Conservation (phyloP, 257 asterid species). For the Marsdenia floribunda region DNA sequence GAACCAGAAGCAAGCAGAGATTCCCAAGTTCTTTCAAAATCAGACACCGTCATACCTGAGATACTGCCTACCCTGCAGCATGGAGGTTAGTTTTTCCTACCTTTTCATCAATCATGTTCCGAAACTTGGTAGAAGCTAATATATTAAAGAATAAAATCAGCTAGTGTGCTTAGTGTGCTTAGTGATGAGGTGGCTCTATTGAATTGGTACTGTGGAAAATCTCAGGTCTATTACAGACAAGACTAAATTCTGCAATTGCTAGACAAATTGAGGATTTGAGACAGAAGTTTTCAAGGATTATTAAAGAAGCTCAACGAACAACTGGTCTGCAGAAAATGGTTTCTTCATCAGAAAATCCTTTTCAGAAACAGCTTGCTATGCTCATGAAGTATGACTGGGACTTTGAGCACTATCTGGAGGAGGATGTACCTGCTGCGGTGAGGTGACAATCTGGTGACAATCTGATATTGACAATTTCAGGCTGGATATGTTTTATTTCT, state of each 20-base stretch:
- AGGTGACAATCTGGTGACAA: slow-evolving; percentile 48
- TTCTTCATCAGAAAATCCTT: slow-evolving; percentile 53
- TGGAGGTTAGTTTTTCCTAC: slow-evolving; percentile 59
- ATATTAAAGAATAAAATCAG: background rate
- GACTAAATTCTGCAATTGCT: slow-evolving; percentile 61
- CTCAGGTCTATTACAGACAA: slow-evolving; percentile 49
- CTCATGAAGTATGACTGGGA: slow-evolving; percentile 93
- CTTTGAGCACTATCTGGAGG: slow-evolving; percentile 93
- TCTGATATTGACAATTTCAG: slow-evolving; percentile 6
- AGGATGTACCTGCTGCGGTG: slow-evolving; percentile 99
- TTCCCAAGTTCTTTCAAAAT: slow-evolving; percentile 3
- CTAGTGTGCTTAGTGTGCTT: background rate
- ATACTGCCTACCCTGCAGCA: slow-evolving; percentile 79
- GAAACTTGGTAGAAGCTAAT: background rate
- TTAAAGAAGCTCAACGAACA: slow-evolving; percentile 73
- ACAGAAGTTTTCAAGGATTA: slow-evolving; percentile 64
- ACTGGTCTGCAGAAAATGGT: slow-evolving; percentile 11
- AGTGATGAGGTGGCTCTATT: background rate
- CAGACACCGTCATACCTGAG: slow-evolving; percentile 63
- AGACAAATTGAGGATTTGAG: slow-evolving; percentile 67
- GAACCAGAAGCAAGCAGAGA: slow-evolving; percentile 13
- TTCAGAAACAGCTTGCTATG: slow-evolving; percentile 89
- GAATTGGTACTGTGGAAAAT: slow-evolving; percentile 18
- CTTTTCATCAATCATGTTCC: background rate
- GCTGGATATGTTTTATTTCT: slow-evolving; percentile 23